Conservation (phyloP, 1,284 basidiomycete species). For the Pseudozyma sp. region DNA sequence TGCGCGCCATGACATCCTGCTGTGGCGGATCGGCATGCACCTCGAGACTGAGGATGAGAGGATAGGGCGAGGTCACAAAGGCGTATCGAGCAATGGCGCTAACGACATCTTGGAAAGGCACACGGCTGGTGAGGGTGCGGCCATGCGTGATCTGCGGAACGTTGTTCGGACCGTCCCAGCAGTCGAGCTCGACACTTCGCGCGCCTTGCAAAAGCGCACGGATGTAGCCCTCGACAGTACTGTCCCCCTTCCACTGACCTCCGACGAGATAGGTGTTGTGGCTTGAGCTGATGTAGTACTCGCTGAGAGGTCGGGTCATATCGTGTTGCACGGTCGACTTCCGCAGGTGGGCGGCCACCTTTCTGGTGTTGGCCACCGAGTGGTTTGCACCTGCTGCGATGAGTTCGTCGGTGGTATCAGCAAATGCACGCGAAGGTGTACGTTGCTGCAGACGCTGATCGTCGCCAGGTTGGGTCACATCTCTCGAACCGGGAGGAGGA, state of each 20-base stretch:
- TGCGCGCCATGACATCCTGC: conserved; percentile 83
- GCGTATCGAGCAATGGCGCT: conserved; percentile 90
- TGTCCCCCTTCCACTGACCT: conserved; percentile 90
- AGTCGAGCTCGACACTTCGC: conserved; percentile 86
- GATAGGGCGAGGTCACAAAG: conserved; percentile 91
- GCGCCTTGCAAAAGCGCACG: conserved; percentile 90
- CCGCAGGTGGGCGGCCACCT: conserved; percentile 41
- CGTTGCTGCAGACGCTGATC: conserved; percentile 13
- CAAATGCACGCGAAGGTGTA: conserved; percentile 41
- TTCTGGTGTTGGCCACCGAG: conserved; percentile 31
- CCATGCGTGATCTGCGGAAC: conserved; percentile 79
- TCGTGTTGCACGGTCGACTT: conserved; percentile 51
- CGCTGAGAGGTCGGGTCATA: conserved; percentile 82
- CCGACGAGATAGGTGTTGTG: conserved; percentile 98
- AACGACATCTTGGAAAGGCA: conserved; percentile 85
- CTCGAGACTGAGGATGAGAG: conserved; percentile 93
- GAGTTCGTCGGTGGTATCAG: conserved; percentile 40
- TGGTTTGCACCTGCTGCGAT: conserved; percentile 42
- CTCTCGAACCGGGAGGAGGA: neutral
- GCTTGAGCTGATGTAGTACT: conserved; percentile 92
- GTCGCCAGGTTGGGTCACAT: conserved; percentile 2
- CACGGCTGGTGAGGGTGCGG: conserved; percentile 88
- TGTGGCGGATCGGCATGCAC: conserved; percentile 86
- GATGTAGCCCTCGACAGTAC: conserved; percentile 95
- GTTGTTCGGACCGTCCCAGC: conserved; percentile 83